Base-by-base conservation (phyloP, 306 rosid species). In the Prunus padus region DNA sequence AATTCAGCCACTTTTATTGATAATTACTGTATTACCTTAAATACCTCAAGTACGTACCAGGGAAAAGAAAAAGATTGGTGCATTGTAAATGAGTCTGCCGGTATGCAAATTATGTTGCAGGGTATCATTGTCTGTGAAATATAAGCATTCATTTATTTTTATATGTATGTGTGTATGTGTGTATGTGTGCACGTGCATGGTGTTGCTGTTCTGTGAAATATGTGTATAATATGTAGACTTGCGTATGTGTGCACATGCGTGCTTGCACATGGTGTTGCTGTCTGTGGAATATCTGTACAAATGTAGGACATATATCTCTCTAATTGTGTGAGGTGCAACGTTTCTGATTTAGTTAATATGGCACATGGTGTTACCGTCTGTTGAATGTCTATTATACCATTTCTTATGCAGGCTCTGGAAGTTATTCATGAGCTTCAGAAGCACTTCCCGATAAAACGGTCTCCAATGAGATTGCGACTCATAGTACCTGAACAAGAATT, bases 351-450 rank as follows among this genome's bases (percentile, higher is more conserved):
- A 67, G 44, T 68, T 65, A 37, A 37, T 37, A 37, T 37, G 9
- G 42, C 26, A 3, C 15, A 6, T 75, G 44, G 15, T 46, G 15
- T 46, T 3, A 10, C 51, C 4, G 2, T 37, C 42, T 37, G 42
- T 46, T 13, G 51, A 10, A 13, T 13, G 12, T 46, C 51, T 46
- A 2, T 72, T 56, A 63, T 75, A 57, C 62, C 59, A 33, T 46
- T 31, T 87, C 69, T 51, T 82, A 10, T 85, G 61, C 84, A 95
- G 98, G 98, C 98, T 16, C 77, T 92, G 46, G 98, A 95, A 82
- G 87, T 92, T 59, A 90, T 95, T 80, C 98, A 95, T n/a, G 98
- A 95, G 82, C 98, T 95, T 78, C 97, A 92, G 61, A 90, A 90
- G 89, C 96, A 84, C 63, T 95, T 86, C 63, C 98, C 98, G 4